Evolutionary conservation across 2,329 filamentous ascomycete genomes (phyloP), one percentile per base, ranked within the genome.

Genomic region (Colletotrichum karsti): DNA sequence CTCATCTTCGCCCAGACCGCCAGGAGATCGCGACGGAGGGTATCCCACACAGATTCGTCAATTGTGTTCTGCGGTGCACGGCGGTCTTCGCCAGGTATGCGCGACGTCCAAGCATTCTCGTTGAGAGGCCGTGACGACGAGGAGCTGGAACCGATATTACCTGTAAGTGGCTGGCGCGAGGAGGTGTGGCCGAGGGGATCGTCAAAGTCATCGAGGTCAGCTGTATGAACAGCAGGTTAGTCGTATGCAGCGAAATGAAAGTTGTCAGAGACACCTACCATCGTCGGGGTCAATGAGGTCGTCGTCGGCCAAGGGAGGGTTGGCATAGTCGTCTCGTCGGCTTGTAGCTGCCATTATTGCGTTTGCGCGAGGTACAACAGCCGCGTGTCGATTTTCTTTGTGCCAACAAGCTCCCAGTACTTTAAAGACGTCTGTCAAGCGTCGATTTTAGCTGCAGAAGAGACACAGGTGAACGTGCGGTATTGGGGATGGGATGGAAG

Each of bases 1-100:
- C 93, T 91, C 91, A 99, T 94, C 87, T 99, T 99, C 82, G 93
- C 93, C 95, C 96, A 98, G 37, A 98, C 94, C 26, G 94, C 96
- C 7, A 95, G 82, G 72, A 99, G 83, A 79, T 99, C 96, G 73
- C 96, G 92, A 58, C 93, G 93, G 69, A 99, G 85, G n/a, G 96
- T 99, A 46, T 95, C 93, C 96, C 96, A 99, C 42, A 99, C 96
- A 2, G 91, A 91, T 83, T 99, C 96, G 80, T 99, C 96, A 79
- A 99, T 97, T 50, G 96, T 99, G 82, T 97, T 97, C 72, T 92
- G 90, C 7, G 94, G 89, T 15, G 96, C 95, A 71, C 92, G 89
- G 61, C 96, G 92, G 83, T 99, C 96, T 80, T 98, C 95, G 72
- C 96, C 96, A 3, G 92, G 92, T 76, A 99, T 97, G 66, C 91